Percentiles rank a stretch among this genome's conserved stretches.
These are phyloP conservation scores for Aurantiochytrium sp. DNA, from an alignment of 108 stramenopile species.

Conservation along the genomic window DNA sequence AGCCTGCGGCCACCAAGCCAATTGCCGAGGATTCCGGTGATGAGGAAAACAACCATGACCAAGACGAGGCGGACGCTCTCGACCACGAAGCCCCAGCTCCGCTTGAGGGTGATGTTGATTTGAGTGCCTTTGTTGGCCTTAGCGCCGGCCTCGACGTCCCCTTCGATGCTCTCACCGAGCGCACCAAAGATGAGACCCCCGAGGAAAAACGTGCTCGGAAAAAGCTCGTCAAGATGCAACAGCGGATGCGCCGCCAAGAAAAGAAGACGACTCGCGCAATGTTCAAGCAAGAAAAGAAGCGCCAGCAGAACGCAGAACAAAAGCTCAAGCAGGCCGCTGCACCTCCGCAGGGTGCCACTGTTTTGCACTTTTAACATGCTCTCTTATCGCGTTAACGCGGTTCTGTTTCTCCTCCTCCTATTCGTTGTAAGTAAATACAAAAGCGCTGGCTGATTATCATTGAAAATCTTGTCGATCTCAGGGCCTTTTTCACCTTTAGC, in stretches of 20 bases:
- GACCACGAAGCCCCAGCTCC: not conserved
- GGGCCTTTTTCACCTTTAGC: no score
- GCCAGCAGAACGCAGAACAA: not conserved
- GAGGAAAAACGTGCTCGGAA: not conserved
- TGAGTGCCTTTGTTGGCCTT: not conserved
- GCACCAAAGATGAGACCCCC: not conserved
- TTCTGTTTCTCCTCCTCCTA: no score
- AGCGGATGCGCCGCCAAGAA: not conserved
- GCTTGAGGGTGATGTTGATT: not conserved
- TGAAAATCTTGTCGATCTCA: no score
- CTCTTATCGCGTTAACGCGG: no score
- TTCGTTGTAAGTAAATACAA: no score
- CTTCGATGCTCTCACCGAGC: not conserved
- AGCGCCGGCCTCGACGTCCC: not conserved
- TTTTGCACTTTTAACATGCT: not conserved
- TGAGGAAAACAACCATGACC: not conserved
- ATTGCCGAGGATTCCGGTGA: not conserved
- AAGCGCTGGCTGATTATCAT: no score
- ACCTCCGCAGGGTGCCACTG: not conserved
- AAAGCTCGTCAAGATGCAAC: not conserved
- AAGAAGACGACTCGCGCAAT: not conserved
- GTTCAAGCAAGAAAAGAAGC: not conserved
- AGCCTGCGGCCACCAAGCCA: not conserved
- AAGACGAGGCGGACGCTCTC: not conserved
- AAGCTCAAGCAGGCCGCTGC: not conserved